These are phyloP conservation scores for Gynostemma pentaphyllum DNA, from an alignment of 306 rosid genomes.

Conservation along the genomic window DNA sequence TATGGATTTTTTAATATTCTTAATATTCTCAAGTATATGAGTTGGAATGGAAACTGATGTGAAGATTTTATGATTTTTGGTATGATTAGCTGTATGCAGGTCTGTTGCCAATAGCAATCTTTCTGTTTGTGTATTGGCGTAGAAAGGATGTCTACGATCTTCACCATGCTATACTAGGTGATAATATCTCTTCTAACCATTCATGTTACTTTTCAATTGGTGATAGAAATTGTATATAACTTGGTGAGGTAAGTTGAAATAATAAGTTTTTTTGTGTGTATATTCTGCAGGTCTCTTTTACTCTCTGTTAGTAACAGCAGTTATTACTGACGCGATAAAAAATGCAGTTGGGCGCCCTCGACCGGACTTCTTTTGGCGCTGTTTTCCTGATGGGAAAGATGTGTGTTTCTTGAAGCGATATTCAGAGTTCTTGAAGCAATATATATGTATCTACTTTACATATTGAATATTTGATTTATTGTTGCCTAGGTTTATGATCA, in stretches of 20 bases:
- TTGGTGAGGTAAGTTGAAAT: conserved; percentile 1
- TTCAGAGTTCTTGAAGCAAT: no score
- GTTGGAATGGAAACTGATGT: conserved; percentile 15
- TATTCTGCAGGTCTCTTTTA: conserved; percentile 53
- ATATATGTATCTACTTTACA: no score
- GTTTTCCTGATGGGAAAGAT: conserved; percentile 94
- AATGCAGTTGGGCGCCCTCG: conserved; percentile 90
- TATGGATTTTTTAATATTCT: neutral
- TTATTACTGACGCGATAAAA: conserved; percentile 68
- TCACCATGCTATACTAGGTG: conserved; percentile 86
- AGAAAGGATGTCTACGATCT: conserved; percentile 84
- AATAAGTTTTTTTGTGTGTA: no score
- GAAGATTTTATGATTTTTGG: conserved; percentile 10
- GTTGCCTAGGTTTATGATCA: conserved; percentile 52
- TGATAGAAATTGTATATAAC: conserved; percentile 3
- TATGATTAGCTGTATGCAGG: conserved; percentile 48
- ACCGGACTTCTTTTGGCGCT: conserved; percentile 92
- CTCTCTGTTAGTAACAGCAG: conserved; percentile 55
- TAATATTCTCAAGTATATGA: no score
- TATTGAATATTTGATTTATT: conserved; percentile 9
- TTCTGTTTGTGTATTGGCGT: conserved; percentile 49
- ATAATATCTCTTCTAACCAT: conserved; percentile 8
- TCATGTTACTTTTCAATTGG: neutral
- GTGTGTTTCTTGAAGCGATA: conserved; percentile 29
- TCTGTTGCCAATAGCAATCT: conserved; percentile 54